Evolutionary conservation across 345 rosid species (phyloP), one percentile per base, ranked within the genome.

Genomic region (Ricinus communis): DNA sequence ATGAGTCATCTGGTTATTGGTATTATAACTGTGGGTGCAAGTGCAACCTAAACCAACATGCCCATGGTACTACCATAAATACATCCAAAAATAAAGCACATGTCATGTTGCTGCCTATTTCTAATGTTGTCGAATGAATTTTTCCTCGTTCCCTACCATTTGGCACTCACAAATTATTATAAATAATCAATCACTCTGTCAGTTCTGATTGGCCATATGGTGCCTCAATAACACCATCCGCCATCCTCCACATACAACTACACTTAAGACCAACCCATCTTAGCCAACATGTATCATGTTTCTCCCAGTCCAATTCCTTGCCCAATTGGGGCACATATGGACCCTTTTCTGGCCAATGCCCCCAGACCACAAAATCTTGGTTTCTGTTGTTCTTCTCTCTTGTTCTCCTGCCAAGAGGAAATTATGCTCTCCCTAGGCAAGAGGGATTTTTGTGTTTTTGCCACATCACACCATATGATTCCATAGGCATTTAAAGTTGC

Each of bases 201-300:
- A 18, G 24, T 49, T 52, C 19, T 45, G 47, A 36, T 3, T 22
- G 60, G 33, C 33, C 60, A 33, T 31, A 33, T 25, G 13, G 5
- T 58, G 10, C 45, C 13, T 21, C 47, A 43, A 49, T 6, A 2
- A 2, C 38, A 33, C 2, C 6, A 33, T 33, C 38, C 38, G 6
- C 4, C 38, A 33, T 6, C 38, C 38, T 33, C 38, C 2, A 33
- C 38, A 33, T 33, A 6, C 73, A 38, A 25, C n/a, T 27, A 30
- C 67, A 31, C 3, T 12, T 22, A 31, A 9, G 3, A 16, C 7
- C 70, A 36, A 36, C 6, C 30, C 22, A 36, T 21, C 25, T 2
- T 25, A 47, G 45, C 73, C 70, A 66, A 21, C 81, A 72, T 18
- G 13, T 33, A 56, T 38, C 70, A 75, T 73, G 82, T 5, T 69